Evolutionary conservation across 208 protist species (phyloP).

Genomic region (Blastocrithidia nonstop): DNA sequence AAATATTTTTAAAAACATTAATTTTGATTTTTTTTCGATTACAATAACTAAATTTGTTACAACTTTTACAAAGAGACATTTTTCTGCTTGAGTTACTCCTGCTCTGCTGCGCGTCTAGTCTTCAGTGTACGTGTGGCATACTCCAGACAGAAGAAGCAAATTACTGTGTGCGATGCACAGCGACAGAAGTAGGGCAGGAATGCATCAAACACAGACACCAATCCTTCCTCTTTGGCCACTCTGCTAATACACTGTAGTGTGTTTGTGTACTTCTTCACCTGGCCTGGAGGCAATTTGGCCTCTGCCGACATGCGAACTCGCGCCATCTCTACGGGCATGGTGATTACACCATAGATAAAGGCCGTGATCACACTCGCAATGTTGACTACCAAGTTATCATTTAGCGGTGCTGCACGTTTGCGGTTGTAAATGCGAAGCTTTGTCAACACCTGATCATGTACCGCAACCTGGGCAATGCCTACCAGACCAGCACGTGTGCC

Average conservation of each 20-base stretch:
- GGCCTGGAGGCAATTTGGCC: slow-evolving; percentile 32
- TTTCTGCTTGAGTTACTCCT: too few relatives aligned
- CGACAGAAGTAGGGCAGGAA: slow-evolving; percentile 82
- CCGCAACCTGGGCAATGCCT: slow-evolving; percentile 79
- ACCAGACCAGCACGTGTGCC: slow-evolving; percentile 71
- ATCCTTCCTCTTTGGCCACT: slow-evolving; percentile 62
- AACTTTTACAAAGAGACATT: background rate
- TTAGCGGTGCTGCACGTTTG: slow-evolving; percentile 8
- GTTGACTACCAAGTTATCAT: slow-evolving; percentile 70
- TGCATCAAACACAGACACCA: slow-evolving; percentile 63
- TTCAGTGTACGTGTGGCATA: slow-evolving; percentile 30
- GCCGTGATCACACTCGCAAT: slow-evolving; percentile 63
- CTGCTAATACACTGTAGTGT: slow-evolving; percentile 63
- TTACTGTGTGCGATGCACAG: slow-evolving; percentile 76
- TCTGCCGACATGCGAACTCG: slow-evolving; percentile 82
- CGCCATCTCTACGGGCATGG: slow-evolving; percentile 84
- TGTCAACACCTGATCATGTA: slow-evolving; percentile 85
- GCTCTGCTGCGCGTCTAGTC: too few relatives aligned
- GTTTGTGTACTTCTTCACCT: slow-evolving; percentile 47
- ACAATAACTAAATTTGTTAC: background rate
- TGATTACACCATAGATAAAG: slow-evolving; percentile 70
- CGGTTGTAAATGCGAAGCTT: slow-evolving; percentile 37
- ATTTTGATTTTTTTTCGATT: slow-evolving; percentile 1
- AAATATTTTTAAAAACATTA: background rate
- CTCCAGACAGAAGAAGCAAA: slow-evolving; percentile 85